Conservation (phyloP, 352 stramenopile species). For the Phytopythium mirpurense region DNA sequence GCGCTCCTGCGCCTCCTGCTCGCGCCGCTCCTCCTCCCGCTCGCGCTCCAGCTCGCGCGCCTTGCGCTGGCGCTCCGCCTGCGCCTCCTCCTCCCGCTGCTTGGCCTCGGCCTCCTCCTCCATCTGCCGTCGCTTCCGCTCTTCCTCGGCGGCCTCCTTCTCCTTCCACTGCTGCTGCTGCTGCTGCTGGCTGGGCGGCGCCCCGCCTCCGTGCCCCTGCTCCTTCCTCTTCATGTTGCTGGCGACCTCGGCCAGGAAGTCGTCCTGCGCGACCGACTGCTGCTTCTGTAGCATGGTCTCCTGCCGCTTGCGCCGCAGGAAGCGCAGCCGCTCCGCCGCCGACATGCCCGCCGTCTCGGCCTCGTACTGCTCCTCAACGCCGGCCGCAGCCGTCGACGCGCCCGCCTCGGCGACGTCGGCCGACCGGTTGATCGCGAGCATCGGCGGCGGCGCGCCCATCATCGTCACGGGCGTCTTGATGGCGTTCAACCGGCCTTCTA, state of each 20-base stretch:
- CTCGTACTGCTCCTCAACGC: slow-evolving; percentile 40
- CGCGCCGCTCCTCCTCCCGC: slow-evolving; percentile 15
- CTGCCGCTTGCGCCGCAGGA: slow-evolving; percentile 55
- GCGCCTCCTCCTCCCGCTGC: slow-evolving; percentile 17
- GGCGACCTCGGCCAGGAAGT: slow-evolving; percentile 64
- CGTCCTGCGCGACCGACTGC: slow-evolving; percentile 38
- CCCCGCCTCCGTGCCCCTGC: slow-evolving; percentile 8
- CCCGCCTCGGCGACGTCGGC: slow-evolving; percentile 7
- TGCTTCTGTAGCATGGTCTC: slow-evolving; percentile 47
- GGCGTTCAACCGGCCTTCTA: slow-evolving; percentile 30
- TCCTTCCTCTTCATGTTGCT: slow-evolving; percentile 75
- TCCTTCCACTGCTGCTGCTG: slow-evolving; percentile 23
- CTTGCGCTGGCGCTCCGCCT: slow-evolving; percentile 20
- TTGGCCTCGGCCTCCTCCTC: slow-evolving; percentile 23
- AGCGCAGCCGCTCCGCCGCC: slow-evolving; percentile 52
- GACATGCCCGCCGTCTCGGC: slow-evolving; percentile 56
- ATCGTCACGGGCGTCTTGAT: slow-evolving; percentile 14
- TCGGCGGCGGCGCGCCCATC: slow-evolving; percentile 20
- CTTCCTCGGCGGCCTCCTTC: slow-evolving; percentile 23
- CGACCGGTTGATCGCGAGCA: slow-evolving; percentile 22
- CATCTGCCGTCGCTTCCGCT: slow-evolving; percentile 30
- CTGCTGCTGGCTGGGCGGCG: slow-evolving; percentile 8
- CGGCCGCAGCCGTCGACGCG: slow-evolving; percentile 1
- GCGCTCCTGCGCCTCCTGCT: slow-evolving; percentile 22
- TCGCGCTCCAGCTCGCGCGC: slow-evolving; percentile 19